Evolutionary conservation across 2,329 filamentous ascomycete genomes (phyloP).

Genomic region (Venturia aucupariae): DNA sequence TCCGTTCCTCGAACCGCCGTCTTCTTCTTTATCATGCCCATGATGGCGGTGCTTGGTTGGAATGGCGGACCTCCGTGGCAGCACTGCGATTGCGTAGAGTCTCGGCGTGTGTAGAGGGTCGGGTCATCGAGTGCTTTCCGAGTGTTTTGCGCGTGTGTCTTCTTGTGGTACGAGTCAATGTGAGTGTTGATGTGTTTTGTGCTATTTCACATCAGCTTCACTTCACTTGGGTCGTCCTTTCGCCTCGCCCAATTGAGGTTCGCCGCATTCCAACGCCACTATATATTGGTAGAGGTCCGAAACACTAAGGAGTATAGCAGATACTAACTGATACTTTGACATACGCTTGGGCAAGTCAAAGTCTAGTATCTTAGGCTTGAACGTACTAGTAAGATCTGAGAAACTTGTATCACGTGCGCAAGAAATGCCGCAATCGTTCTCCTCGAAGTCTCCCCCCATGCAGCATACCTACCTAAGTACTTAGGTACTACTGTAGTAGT

Average conservation of each 20-base stretch:
- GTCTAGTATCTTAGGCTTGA: too few relatives aligned
- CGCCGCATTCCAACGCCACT: not conserved
- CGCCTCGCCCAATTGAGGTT: not conserved
- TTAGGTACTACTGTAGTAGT: too few relatives aligned
- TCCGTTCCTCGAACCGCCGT: conserved; percentile 76
- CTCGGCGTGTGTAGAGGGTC: not conserved
- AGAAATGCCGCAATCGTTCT: too few relatives aligned
- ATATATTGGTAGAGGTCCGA: too few relatives aligned
- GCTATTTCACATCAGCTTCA: not conserved
- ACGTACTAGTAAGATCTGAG: too few relatives aligned
- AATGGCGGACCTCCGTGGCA: conserved; percentile 13
- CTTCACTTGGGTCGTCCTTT: not conserved
- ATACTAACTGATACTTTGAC: too few relatives aligned
- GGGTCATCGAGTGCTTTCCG: not conserved
- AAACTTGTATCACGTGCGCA: too few relatives aligned
- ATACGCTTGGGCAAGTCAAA: too few relatives aligned
- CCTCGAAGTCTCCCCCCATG: too few relatives aligned
- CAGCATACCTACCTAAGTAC: too few relatives aligned
- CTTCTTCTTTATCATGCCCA: conserved; percentile 97
- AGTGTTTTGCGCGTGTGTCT: not conserved
- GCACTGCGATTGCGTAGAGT: not conserved
- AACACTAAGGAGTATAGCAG: too few relatives aligned
- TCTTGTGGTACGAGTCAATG: not conserved
- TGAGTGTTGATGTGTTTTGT: not conserved
- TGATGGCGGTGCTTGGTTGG: conserved; percentile 30